Conservation (phyloP, 805 yeast genomes). For the Zygosaccharomyces lentus region DNA sequence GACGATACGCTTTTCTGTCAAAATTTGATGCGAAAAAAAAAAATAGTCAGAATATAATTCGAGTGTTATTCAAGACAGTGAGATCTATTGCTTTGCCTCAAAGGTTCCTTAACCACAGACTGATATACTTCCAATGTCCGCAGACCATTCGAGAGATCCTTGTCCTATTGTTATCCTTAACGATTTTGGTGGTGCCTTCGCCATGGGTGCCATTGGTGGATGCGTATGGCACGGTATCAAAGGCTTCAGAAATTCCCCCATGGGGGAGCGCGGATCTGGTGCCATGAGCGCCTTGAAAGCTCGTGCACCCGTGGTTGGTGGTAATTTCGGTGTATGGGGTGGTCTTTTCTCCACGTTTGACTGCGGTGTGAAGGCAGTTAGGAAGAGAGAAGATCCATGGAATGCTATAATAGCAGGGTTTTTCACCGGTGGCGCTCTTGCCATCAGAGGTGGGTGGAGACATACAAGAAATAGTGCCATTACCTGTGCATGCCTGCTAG, state of each 20-base stretch:
- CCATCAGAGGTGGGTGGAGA: conserved; percentile 98
- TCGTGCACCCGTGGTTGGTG: conserved; percentile 97
- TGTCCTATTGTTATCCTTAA: conserved; percentile 94
- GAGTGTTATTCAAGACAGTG: neutral
- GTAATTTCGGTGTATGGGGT: conserved; percentile 99
- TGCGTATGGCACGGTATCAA: conserved; percentile 98
- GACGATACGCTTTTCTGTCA: neutral
- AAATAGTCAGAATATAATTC: neutral
- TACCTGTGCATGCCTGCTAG: conserved; percentile 94
- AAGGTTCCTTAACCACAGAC: neutral
- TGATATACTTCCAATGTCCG: conserved; percentile 51
- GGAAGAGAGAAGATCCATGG: conserved; percentile 98
- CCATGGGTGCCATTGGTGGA: conserved; percentile 99
- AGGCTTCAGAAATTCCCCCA: conserved; percentile 97
- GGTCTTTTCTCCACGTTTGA: conserved; percentile 94
- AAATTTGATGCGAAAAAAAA: neutral
- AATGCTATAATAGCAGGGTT: conserved; percentile 97
- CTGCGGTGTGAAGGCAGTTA: conserved; percentile 89
- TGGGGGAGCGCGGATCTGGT: conserved; percentile 91
- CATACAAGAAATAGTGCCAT: conserved; percentile 95
- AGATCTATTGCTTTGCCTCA: neutral
- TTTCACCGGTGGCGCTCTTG: conserved; percentile 96
- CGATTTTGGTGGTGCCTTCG: conserved; percentile 98
- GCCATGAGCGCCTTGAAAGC: conserved; percentile 87
- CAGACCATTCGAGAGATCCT: conserved; percentile 98